phyloP scores from a whole-genome alignment of 768 basidiomycete species.

The Cystofilobasidium capitatum region DNA sequence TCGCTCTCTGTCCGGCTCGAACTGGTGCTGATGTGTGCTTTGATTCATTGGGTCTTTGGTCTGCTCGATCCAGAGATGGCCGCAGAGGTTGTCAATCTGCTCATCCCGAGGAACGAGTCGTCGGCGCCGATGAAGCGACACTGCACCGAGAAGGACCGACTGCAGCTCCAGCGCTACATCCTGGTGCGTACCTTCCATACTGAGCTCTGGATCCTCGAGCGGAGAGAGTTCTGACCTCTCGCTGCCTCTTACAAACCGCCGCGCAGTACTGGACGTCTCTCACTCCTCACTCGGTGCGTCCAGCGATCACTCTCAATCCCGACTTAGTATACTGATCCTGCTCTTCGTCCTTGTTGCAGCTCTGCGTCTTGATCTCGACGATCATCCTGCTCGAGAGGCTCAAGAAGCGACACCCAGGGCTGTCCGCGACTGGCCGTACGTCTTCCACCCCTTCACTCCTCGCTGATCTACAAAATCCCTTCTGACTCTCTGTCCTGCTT shows the following conservation, averaged over 20 bases:
- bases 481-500: background rate
- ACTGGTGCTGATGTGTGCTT: too few relatives aligned
- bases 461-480: background rate
- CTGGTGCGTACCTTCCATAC: background rate
- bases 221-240: background rate
- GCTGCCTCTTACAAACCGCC: background rate
- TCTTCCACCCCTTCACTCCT: background rate
- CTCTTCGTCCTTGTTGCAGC: background rate
- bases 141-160: background rate
- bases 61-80: background rate
- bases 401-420: background rate
- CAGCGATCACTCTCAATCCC: background rate
- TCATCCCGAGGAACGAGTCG: background rate
- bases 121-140: background rate
- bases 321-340: too few relatives aligned
- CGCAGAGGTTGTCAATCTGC: background rate
- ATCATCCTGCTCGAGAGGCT: slow-evolving; percentile 10
- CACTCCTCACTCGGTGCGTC: slow-evolving; percentile 6
- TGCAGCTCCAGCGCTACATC: background rate
- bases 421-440: background rate
- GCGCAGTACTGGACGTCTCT: slow-evolving; percentile 13
- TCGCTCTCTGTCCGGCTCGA: background rate
- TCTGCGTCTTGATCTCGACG: slow-evolving; percentile 9
- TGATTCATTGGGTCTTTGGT: background rate
- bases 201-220: background rate